Evolutionary conservation across 73 alveolate species (phyloP), one percentile per base, ranked within the genome.

Genomic region (Diophrys sp.): DNA sequence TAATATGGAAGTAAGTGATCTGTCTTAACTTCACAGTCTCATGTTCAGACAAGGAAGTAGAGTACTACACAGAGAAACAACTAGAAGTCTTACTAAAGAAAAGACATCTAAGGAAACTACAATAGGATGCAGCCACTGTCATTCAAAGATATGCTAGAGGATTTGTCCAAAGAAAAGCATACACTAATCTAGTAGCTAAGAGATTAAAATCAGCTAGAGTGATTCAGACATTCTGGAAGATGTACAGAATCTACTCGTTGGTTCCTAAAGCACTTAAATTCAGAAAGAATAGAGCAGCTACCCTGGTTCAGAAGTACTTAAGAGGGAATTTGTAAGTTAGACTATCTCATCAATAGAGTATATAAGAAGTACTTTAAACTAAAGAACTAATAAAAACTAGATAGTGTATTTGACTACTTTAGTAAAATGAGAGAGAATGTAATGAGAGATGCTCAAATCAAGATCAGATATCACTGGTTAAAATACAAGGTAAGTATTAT

Each of bases 261-360:
- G 55, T 76, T 53, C 84, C 84, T 28, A 76, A 56, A 67, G 84
- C 84, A 0, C 69, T 76, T 1, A 31, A 30, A 23, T 76, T 62
- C 62, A 2, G 84, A 23, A 76, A 76, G 29, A 31, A 76, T 29
- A 31, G 27, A 5, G 84, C 84, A 11, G 84, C 76, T 23, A 0
- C 29, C 14, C n/a, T 31, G 31, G 55, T 62, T 14, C 34, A 76
- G 31, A 76, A 57, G 62, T 76, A 76, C 29, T 28, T 76, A 26
- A 76, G 67, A 76, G 84, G 84, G 14, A 29, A 76, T 44, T 0
- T 79, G 56, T n/a, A n/a, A n/a, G n/a, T n/a, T n/a, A n/a, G n/a
- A n/a, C n/a, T n/a, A n/a, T n/a, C n/a, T n/a, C n/a, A n/a, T n/a
- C n/a, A n/a, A n/a, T n/a, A n/a, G n/a, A n/a, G 71, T 44, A n/a